Conservation (phyloP, 805 yeast genomes). For the Candida adriatica region DNA sequence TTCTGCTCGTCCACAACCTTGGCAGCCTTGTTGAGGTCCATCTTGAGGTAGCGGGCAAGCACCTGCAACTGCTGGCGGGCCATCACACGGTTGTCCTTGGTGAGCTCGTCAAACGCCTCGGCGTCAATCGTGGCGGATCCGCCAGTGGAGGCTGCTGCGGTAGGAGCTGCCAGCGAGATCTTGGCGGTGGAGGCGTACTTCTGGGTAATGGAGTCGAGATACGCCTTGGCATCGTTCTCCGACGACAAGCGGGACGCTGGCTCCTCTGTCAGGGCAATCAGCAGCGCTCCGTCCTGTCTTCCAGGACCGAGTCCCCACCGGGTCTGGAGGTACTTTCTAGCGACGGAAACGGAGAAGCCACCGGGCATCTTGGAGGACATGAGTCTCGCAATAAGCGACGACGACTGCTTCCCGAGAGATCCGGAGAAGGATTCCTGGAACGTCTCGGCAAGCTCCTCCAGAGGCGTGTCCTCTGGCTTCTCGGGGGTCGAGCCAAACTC, state of each 20-base stretch:
- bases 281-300: slow-evolving; percentile 87
- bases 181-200: slow-evolving; percentile 84
- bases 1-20: slow-evolving; percentile 70
- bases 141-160: slow-evolving; percentile 46
- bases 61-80: slow-evolving; percentile 68
- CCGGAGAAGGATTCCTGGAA: slow-evolving; percentile 91
- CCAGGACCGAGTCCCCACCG: slow-evolving; percentile 92
- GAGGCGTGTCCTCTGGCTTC: slow-evolving; percentile 97
- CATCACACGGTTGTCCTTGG: slow-evolving; percentile 40
- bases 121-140: slow-evolving; percentile 90
- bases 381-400: slow-evolving; percentile 82
- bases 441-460: slow-evolving; percentile 89
- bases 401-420: slow-evolving; percentile 86
- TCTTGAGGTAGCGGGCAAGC: slow-evolving; percentile 88
- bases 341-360: slow-evolving; percentile 89
- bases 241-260: slow-evolving; percentile 83
- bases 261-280: slow-evolving; percentile 80
- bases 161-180: slow-evolving; percentile 63
- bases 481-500: slow-evolving; percentile 98
- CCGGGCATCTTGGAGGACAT: slow-evolving; percentile 99
- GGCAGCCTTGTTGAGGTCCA: slow-evolving; percentile 88
- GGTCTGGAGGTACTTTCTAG: slow-evolving; percentile 86
- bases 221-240: slow-evolving; percentile 87
- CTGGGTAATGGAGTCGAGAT: slow-evolving; percentile 73
- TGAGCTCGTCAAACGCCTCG: slow-evolving; percentile 79